Evolutionary conservation across 148 eudicot species (phyloP).

Genomic region (Rhododendron vialii): DNA sequence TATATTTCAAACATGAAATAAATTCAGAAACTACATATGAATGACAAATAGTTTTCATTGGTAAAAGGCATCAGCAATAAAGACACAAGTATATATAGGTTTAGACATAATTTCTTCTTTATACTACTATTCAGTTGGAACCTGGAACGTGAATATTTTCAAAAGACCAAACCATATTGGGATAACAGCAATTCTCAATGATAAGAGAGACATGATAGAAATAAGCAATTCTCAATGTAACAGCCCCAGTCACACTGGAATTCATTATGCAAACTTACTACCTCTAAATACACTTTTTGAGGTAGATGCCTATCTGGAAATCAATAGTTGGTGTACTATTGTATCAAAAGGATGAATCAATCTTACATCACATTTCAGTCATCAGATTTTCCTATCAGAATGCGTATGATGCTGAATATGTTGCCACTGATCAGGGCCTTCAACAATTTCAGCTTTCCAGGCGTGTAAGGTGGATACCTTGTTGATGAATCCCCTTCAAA

Average conservation of each 20-base stretch:
- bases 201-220: not conserved
- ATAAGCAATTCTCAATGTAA: not conserved
- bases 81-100: not conserved
- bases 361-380: conserved; percentile 2
- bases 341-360: not conserved
- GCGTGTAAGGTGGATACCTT: conserved; percentile 63
- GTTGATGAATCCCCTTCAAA: conserved; percentile 43
- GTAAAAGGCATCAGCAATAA: not conserved
- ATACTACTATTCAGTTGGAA: not conserved
- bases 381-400: conserved; percentile 18
- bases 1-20: not conserved
- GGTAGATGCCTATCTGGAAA: not conserved
- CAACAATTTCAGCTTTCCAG: conserved; percentile 35
- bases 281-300: not conserved
- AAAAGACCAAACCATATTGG: not conserved
- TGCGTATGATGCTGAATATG: conserved; percentile 29
- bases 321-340: not conserved
- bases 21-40: not conserved
- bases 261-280: not conserved
- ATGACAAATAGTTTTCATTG: not conserved
- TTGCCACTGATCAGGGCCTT: conserved; percentile 42
- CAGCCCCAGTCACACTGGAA: not conserved
- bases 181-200: not conserved
- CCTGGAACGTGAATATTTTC: not conserved
- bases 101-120: not conserved